Base-by-base conservation (phyloP, 2,329 filamentous ascomycete genomes). In the Epichloe amarillans region DNA sequence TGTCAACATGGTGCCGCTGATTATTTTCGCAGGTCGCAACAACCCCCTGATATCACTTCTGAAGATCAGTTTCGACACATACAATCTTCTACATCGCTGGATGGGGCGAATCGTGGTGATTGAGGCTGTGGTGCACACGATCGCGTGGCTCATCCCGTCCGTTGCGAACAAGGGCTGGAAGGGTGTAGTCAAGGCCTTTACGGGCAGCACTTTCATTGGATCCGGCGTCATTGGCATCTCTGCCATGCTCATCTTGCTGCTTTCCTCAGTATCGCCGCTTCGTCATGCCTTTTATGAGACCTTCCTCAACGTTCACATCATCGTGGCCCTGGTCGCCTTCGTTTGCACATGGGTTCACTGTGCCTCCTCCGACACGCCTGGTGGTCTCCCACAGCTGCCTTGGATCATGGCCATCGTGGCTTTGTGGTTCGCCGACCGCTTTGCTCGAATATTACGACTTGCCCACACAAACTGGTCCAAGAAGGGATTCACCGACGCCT, bases 261-360 rank as follows among this genome's bases (percentile, higher is more conserved):
- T 95, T 48, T 72, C 84, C 30, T 84, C 88, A 10, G 71, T 86
- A 50, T 91, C 88, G 2, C 84, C 89, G 0, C 63, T 98, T 48
- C 83, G 93, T 54, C 91, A 96, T 66, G 89, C 90, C 39, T 96
- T 95, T 65, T 98, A 98, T 71, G 93, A 98, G 70, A 94, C 88
- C 1, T 98, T 98, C 70, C 77, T 97, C 59, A 88, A 86, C 63
- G 69, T 84, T 33, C 93, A 97, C 69, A 89, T 95, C 58, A 66
- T 86, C 38, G 70, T 95, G 47, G 88, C 83, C 39, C 66, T 84
- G 37, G 62, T 87, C 50, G 72, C 74, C 46, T 77, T 96, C 47
- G 72, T 79, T 51, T 83, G 82, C 60, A 82, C 90, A 8, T 93
- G 83, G 77, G 72, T 90, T 38, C 93, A 97, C 70, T 81, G 88